phyloP scores from a whole-genome alignment of 2,329 filamentous ascomycete genomes.

The Pseudonectria foliicola region DNA sequence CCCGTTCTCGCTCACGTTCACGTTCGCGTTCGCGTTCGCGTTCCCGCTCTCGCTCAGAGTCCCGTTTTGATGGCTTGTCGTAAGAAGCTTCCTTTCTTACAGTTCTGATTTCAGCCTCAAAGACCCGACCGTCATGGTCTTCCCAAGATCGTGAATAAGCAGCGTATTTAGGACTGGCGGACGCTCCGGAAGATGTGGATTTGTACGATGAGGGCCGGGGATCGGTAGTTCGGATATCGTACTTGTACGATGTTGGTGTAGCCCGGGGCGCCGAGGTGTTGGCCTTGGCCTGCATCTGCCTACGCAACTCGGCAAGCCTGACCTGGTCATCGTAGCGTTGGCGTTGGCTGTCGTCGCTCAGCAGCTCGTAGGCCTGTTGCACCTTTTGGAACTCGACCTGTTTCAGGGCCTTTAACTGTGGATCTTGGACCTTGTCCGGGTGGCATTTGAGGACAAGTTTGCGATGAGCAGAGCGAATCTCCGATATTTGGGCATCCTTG shows the following conservation, averaged over 20 bases:
- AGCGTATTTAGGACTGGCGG: constrained; percentile 29
- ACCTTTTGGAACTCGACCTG: constrained; percentile 87
- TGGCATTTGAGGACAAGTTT: constrained; percentile 86
- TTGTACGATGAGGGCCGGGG: constrained; percentile 38
- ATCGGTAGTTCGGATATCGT: constrained; percentile 46
- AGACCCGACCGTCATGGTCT: constrained; percentile 36
- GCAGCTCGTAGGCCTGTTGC: constrained; percentile 85
- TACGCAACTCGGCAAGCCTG: constrained; percentile 58
- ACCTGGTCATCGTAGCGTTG: constrained; percentile 72
- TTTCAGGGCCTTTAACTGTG: constrained; percentile 67
- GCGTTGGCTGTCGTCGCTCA: constrained; percentile 69
- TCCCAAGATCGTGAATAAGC: constrained; percentile 38
- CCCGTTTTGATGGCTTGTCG: constrained; percentile 38
- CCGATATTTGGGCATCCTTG: constrained; percentile 60
- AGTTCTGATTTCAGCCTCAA: constrained; percentile 34
- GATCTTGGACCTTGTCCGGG: constrained; percentile 83
- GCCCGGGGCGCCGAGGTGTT: constrained; percentile 39
- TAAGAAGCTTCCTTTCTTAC: constrained; percentile 42
- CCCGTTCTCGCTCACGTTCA: constrained; percentile 25
- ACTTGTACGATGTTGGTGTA: constrained; percentile 27
- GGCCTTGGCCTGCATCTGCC: constrained; percentile 39
- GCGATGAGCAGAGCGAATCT: constrained; percentile 73
- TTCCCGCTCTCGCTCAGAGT: constrained; percentile 29
- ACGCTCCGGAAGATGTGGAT: constrained; percentile 21
- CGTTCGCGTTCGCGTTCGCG: constrained; percentile 28